Evolutionary conservation across 768 basidiomycete species (phyloP).

Genomic region (Asterophora lycoperdoides): DNA sequence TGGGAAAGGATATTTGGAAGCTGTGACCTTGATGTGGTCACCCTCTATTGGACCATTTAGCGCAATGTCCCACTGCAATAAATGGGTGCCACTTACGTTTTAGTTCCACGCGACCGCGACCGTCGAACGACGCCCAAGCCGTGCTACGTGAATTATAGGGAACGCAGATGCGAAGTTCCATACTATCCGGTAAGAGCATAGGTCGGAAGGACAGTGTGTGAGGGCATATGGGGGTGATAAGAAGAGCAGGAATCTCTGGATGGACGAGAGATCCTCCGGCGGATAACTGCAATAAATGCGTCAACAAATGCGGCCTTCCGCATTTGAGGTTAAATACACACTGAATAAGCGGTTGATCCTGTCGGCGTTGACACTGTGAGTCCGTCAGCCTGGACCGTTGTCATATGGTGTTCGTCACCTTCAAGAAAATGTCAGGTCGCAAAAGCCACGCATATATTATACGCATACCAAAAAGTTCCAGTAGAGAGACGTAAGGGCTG

Average conservation of each 20-base stretch:
- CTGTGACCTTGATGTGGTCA: conserved; percentile 97
- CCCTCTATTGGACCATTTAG: conserved; percentile 62
- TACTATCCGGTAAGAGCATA: conserved; percentile 96
- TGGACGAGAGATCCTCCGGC: conserved; percentile 97
- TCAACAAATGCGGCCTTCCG: conserved; percentile 2
- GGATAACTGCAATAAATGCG: conserved; percentile 53
- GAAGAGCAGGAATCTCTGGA: conserved; percentile 93
- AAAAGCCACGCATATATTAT: background rate
- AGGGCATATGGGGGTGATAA: conserved; percentile 97
- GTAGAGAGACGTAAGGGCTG: conserved; percentile 92
- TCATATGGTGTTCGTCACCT: conserved; percentile 99
- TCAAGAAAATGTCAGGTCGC: background rate
- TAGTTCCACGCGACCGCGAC: conserved; percentile 91
- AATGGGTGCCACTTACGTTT: conserved; percentile 62
- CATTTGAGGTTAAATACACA: conserved; percentile 30
- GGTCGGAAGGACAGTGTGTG: conserved; percentile 98
- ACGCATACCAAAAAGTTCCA: conserved; percentile 90
- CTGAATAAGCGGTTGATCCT: conserved; percentile 97
- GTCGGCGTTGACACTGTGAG: conserved; percentile 95
- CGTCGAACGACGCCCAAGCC: conserved; percentile 99
- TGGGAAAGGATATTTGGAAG: conserved; percentile 96
- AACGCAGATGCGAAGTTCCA: conserved; percentile 98
- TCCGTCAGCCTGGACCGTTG: conserved; percentile 97
- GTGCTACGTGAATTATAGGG: conserved; percentile 98
- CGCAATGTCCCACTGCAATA: conserved; percentile 5